Base-by-base conservation (phyloP, 2,329 filamentous ascomycete species). In the Seiridium unicorne region DNA sequence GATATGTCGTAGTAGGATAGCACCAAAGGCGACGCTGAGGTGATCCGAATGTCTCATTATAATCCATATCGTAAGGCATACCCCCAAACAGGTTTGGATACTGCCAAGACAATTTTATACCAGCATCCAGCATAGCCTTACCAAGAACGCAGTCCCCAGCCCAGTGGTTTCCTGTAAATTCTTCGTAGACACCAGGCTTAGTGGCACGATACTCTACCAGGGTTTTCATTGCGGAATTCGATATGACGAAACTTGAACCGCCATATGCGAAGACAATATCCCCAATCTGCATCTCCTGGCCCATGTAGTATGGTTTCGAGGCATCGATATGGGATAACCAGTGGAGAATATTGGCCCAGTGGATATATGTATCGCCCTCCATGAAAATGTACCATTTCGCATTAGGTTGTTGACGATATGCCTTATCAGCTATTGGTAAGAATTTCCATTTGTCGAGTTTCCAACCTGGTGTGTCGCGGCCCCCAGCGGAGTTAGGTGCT, bases 381-480 rank as follows among this genome's bases (percentile, higher is more conserved):
- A 85, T 79, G 68, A 87, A 87, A 59, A 85, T 73, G 62, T 80
- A 87, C 84, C 84, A 87, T 58, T 81, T 81, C 51, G 80, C 79
- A 35, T 82, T 72, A 3, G 79, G 79, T 46, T 71, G 66, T 57
- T 73, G 66, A 13, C 58, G 61, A 55, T 69, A 61, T 7, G 81
- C 76, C 64, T 81, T 78, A 65, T 83, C 80, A 2, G 82, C 78
- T 74, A 84, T 79, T 5, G 82, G 82, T 32, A 85, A 70, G 63
- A 83, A 81, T 68, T 85, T 85, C 82, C 82, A 85, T 64, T 85
- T 85, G 63, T 85, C 83, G 44, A 85, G 72, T 59, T 75, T 79
- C 82, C 77, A 76, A 59, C 77, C 76, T 8, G 79, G 72, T 63
- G 80, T 80, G 68, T 82, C 81, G 10, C 69, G 69, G 2, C 71